phyloP scores from a whole-genome alignment of 495 filamentous ascomycete species.

The Xylaria bambusicola region DNA sequence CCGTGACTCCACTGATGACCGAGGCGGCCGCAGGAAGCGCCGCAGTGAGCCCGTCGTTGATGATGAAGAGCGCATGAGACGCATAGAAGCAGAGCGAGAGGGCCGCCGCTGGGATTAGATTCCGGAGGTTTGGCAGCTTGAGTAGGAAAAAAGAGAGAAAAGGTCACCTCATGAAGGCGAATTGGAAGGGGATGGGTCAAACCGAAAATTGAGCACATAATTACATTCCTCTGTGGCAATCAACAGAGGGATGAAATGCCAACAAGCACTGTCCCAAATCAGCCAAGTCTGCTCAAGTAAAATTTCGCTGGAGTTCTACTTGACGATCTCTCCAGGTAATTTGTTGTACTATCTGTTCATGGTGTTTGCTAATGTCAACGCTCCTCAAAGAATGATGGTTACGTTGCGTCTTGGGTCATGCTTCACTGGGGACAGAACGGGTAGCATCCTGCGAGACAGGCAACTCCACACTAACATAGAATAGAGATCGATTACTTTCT shows the following conservation, averaged over 20 bases:
- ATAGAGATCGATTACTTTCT: not conserved
- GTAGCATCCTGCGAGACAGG: not conserved
- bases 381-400: not conserved
- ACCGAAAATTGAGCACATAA: not conserved
- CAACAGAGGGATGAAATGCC: not conserved
- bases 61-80: slow-evolving; percentile 53
- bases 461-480: not conserved
- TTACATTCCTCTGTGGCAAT: not conserved
- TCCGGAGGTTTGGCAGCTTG: not conserved
- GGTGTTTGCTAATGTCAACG: too few relatives aligned
- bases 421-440: not conserved
- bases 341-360: not conserved
- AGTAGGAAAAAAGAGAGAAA: not conserved
- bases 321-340: not conserved
- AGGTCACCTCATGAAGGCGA: too few relatives aligned
- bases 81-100: slow-evolving; percentile 53
- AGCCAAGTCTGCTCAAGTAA: not conserved
- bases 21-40: slow-evolving; percentile 42
- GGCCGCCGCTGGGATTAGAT: slow-evolving; percentile 43
- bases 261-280: not conserved
- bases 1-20: slow-evolving; percentile 46
- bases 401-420: not conserved
- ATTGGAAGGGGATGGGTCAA: not conserved
- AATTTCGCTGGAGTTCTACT: not conserved
- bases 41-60: slow-evolving; percentile 48